A percentile compares a stretch with the other conserved stretches of the same genome.
Evolutionary conservation across 495 filamentous ascomycete genomes (phyloP).

Genomic region (Tuber microsphaerosporum): DNA sequence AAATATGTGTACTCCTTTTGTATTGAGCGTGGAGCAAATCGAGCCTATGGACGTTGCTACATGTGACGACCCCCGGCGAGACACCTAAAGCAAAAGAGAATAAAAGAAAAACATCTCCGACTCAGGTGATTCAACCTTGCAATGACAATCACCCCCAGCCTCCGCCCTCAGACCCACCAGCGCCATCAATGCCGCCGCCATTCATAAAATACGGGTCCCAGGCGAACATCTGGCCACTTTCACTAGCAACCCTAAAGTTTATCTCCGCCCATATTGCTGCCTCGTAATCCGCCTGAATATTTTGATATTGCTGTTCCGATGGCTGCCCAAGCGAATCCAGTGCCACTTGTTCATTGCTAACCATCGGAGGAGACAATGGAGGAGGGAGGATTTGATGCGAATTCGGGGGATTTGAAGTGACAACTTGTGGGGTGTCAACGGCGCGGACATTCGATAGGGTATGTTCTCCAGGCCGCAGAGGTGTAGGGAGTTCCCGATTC

Average conservation of each 20-base stretch:
- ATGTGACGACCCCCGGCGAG: not conserved
- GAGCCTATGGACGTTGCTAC: not conserved
- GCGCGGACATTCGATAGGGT: not conserved
- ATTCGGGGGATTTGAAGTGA: not conserved
- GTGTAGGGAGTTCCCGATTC: not conserved
- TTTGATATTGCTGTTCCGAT: not conserved
- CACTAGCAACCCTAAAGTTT: not conserved
- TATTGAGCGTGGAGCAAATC: not conserved
- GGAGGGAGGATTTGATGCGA: not conserved
- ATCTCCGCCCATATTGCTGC: constrained; percentile 1
- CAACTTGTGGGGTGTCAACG: not conserved
- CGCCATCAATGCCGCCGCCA: not conserved
- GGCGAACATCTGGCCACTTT: not conserved
- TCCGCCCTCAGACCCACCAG: not conserved
- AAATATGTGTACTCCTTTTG: not conserved
- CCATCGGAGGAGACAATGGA: not conserved
- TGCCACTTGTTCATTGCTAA: not conserved
- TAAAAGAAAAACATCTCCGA: not conserved
- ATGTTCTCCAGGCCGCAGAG: not conserved
- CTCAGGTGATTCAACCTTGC: not conserved
- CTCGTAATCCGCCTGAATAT: not conserved
- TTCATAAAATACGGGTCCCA: constrained; percentile 5
- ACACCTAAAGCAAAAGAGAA: not conserved
- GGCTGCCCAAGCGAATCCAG: not conserved
- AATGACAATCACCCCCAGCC: not conserved